Evolutionary conservation across 148 eudicot genomes (phyloP).

Genomic region (Rhododendron molle): DNA sequence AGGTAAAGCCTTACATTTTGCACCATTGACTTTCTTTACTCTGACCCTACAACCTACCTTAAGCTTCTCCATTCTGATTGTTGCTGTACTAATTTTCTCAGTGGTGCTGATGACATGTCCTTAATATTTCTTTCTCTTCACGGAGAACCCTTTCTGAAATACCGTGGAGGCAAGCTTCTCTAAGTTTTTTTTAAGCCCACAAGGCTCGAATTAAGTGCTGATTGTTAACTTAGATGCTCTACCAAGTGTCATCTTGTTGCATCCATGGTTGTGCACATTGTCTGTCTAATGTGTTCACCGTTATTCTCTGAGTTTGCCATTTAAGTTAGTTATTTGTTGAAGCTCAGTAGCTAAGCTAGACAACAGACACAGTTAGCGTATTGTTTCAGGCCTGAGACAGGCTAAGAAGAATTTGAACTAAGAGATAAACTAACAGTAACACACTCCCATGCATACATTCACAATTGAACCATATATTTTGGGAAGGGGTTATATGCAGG

Average conservation of each 20-base stretch:
- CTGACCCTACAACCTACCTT: background rate
- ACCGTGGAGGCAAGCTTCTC: background rate
- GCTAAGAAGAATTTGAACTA: slow-evolving; percentile 43
- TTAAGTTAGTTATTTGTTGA: background rate
- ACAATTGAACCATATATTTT: background rate
- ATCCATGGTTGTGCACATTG: background rate
- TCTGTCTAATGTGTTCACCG: background rate
- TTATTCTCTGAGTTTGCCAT: background rate
- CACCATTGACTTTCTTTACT: background rate
- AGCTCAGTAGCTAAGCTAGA: background rate
- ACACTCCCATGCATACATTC: background rate
- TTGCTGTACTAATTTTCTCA: background rate
- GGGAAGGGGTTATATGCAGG: background rate
- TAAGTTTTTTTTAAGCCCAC: background rate
- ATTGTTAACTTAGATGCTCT: background rate
- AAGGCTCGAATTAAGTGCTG: background rate
- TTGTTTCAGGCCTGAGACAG: slow-evolving; percentile 51
- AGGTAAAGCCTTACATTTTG: background rate
- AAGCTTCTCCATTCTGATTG: background rate
- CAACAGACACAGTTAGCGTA: background rate
- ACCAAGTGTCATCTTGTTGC: background rate
- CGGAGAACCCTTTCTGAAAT: background rate
- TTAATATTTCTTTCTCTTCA: background rate
- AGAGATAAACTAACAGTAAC: slow-evolving; percentile 26
- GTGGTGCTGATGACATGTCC: background rate